Evolutionary conservation across 768 basidiomycete species (phyloP), one percentile per base, ranked within the genome.

Genomic region (Naematelia aurantialba): DNA sequence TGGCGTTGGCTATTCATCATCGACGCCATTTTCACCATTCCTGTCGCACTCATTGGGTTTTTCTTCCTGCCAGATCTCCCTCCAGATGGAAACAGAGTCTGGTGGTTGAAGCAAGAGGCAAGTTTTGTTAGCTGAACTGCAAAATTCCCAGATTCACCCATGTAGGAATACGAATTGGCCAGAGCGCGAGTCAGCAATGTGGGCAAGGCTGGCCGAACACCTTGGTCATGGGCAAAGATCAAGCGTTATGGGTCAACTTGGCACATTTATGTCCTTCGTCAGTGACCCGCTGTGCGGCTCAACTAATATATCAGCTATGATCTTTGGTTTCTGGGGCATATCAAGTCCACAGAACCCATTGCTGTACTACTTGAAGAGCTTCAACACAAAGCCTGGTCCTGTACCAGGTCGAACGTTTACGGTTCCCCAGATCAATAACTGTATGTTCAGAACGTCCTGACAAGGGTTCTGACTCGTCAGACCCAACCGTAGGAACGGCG

Each of bases 31-130:
- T 17, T 57, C 45, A 49, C 45, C 46, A 25, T 57, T 4, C 55
- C 55, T 27, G n/a, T 57, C 45, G 24, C 55, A 5, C 17, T 50
- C 2, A 14, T 49, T 4, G 55, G 24, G 5, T 57, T 48, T 45
- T 27, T 71, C 56, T 64, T 71, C 57, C 61, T 68, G 45, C 69
- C 69, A 0, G 55, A 57, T 13, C 56, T 64, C 3, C 69, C 69
- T 12, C 62, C 57, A 14, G 49, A 61, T 24, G 64, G 52, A 5
- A 68, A 62, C 42, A 57, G 57, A n/a, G 51, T 57, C 27, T 62
- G 59, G 56, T 61, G 58, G 56, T 34, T 65, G 12, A 58, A 51
- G 13, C 46, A 52, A 11, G 55, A 59, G 0, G 67, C 63, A 21
- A 60, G 61, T 59, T 5, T 17, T n/a, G 19, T 17, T 24, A 5